Evolutionary conservation across 495 filamentous ascomycete species (phyloP).

Genomic region (Penicillium mononematosum): DNA sequence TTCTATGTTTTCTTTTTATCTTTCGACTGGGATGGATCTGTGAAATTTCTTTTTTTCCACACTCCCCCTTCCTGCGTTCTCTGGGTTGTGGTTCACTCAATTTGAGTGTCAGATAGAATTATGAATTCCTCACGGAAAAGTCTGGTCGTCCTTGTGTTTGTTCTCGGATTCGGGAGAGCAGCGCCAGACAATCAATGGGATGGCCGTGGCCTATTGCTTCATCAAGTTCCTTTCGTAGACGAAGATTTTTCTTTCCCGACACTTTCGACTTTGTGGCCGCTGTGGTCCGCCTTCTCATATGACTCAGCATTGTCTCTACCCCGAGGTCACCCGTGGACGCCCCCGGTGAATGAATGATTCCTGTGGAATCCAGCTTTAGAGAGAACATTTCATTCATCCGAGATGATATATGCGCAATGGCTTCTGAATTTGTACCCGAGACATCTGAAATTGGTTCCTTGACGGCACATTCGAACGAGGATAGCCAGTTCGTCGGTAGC

Average conservation of each 20-base stretch:
- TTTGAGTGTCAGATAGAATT: slow-evolving; percentile 45
- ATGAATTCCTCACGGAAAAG: slow-evolving; percentile 36
- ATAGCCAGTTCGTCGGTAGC: slow-evolving; percentile 44
- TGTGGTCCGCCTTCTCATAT: not conserved
- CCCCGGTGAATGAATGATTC: not conserved
- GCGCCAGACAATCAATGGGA: slow-evolving; percentile 14
- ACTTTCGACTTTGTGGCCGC: not conserved
- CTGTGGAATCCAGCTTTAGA: not conserved
- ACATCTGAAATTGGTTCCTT: slow-evolving; percentile 41
- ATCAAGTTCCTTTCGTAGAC: not conserved
- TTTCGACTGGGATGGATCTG: slow-evolving; percentile 32
- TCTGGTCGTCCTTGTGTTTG: slow-evolving; percentile 1
- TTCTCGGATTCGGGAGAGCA: slow-evolving; percentile 8
- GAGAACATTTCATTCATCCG: not conserved
- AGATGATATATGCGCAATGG: slow-evolving; percentile 25
- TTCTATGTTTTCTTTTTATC: slow-evolving; percentile 15
- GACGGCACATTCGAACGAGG: slow-evolving; percentile 42
- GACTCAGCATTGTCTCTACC: not conserved
- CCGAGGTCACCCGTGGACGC: not conserved
- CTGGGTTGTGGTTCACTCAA: slow-evolving; percentile 14
- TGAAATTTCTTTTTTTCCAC: slow-evolving; percentile 23
- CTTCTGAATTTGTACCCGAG: slow-evolving; percentile 31
- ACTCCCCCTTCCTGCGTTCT: slow-evolving; percentile 1
- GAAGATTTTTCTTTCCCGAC: not conserved
- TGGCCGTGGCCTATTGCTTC: slow-evolving; percentile 4